Percentiles rank a stretch among this genome's conserved stretches.
phyloP scores from a whole-genome alignment of 495 filamentous ascomycete species.

The Tuber brumale region DNA sequence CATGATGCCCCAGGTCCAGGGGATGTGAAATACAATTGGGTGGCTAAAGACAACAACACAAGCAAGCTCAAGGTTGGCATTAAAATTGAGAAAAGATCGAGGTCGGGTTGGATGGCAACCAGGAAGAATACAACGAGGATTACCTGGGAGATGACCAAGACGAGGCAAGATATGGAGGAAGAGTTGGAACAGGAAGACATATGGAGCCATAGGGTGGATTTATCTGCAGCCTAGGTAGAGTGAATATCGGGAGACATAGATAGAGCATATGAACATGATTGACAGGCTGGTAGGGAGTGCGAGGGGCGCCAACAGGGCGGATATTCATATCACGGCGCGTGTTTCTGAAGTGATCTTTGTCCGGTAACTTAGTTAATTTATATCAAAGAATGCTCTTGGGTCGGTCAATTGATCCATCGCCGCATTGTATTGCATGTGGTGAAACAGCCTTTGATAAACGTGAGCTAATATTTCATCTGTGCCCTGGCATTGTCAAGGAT shows the following conservation, averaged over 20 bases:
- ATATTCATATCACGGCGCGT: not conserved
- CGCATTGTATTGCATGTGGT: too few relatives aligned
- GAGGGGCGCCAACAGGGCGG: not conserved
- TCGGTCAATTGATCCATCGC: not conserved
- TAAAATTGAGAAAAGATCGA: too few relatives aligned
- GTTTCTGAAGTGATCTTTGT: not conserved
- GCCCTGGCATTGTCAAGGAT: too few relatives aligned
- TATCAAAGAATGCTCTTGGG: not conserved
- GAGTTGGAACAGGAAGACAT: too few relatives aligned
- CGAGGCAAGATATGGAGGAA: not conserved
- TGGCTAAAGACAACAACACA: fast-evolving
- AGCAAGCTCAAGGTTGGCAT: too few relatives aligned
- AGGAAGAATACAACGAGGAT: not conserved
- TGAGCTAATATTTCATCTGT: too few relatives aligned
- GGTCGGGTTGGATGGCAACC: not conserved
- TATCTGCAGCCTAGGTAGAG: not conserved
- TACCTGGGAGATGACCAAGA: not conserved
- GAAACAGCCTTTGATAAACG: too few relatives aligned
- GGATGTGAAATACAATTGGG: not conserved
- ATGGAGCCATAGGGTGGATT: too few relatives aligned
- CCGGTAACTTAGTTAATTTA: not conserved
- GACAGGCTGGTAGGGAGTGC: not conserved
- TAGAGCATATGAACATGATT: not conserved
- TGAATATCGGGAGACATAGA: not conserved
- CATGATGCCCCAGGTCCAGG: not conserved